Base-by-base conservation (phyloP, 768 basidiomycete species). In the Lyophyllum decastes region DNA sequence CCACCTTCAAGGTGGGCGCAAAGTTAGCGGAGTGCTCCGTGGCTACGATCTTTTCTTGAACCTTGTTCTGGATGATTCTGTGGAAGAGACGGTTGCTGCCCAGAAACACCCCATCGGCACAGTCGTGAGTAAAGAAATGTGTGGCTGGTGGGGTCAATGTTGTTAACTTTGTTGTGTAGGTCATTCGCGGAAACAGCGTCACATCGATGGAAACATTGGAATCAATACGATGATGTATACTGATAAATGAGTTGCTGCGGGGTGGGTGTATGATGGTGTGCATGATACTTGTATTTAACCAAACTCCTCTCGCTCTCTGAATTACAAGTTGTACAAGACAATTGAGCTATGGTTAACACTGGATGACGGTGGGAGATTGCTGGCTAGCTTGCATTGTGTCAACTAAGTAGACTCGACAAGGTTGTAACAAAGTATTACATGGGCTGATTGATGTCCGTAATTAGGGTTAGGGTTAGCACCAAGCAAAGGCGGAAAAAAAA, bases 31-130 rank as follows among this genome's bases (percentile, higher is more conserved):
- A 54, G 88, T 87, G 14, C 78, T 99, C 50, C 89, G 97, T 61
- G 97, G 97, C 52, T 99, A 97, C 74, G 97, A 99, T 80, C 89
- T 99, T 62, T 99, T 99, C 81, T 78, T 99, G 71, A 99, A 99
- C 74, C 82, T 99, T 38, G 97, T 98, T 63, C 87, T 99, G 72
- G 97, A 98, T 72, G 93, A 98, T 68, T 92, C 94, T 10, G 72
- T 89, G 66, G 97, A 99, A 74, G 97, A 98, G 78, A 86, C 88
- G 0, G 87, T 85, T 4, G 89, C 92, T 14, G 94, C 90, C 4
- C 90, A 95, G 76, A 94, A 94, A 71, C 87, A 90, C 66, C 88
- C 90, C 24, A 89, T 95, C 65, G 95, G 95, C 24, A 95, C 93
- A 51, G 90, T 97, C 51, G 96, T 98, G 71, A 66, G 93, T 82